Conservation (phyloP, 108 stramenopile species). For the Skeletonema marinoi region DNA sequence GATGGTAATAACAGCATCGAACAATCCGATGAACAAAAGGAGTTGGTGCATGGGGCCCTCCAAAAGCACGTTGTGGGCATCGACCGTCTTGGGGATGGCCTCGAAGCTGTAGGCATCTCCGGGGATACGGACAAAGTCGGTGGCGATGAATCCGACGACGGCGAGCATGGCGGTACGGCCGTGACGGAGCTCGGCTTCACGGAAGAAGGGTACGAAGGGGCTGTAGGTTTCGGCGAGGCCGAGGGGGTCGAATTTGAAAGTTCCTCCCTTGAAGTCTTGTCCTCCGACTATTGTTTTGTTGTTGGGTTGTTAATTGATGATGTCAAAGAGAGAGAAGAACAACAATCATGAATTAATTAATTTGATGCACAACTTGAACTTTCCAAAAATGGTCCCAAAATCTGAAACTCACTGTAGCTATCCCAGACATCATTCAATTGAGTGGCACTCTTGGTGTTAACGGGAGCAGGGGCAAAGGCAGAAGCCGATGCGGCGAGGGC, state of each 20-base stretch:
- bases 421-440: constrained; percentile 54
- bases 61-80: constrained; percentile 78
- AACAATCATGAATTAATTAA: neutral
- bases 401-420: constrained; percentile 30
- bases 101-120: constrained; percentile 84
- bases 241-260: constrained; percentile 74
- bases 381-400: neutral
- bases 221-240: constrained; percentile 64
- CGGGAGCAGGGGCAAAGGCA: constrained; percentile 61
- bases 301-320: neutral
- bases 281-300: constrained; percentile 34
- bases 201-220: constrained; percentile 73
- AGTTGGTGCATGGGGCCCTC: constrained; percentile 81
- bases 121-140: constrained; percentile 88
- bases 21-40: constrained; percentile 69
- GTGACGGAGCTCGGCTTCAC: constrained; percentile 88
- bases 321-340: neutral
- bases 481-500: constrained; percentile 63
- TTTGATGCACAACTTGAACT: neutral
- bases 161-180: constrained; percentile 92
- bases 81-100: constrained; percentile 75
- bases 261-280: constrained; percentile 54
- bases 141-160: constrained; percentile 76
- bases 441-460: constrained; percentile 31
- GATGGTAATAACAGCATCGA: constrained; percentile 60